Conservation (phyloP, 768 basidiomycete species). For the Russula earlei region DNA sequence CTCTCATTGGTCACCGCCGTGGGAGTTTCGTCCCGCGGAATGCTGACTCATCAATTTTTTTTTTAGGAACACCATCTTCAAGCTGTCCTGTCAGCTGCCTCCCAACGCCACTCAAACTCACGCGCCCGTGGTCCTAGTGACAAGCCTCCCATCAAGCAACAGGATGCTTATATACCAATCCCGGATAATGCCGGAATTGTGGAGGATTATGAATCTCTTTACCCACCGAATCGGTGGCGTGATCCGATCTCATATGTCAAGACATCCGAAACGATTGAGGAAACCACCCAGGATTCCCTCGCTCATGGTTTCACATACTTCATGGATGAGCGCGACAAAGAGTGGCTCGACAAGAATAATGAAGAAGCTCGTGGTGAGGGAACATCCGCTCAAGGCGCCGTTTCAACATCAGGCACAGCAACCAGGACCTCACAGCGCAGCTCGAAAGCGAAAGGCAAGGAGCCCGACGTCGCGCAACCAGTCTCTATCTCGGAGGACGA, state of each 20-base stretch:
- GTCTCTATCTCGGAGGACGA: slow-evolving; percentile 79
- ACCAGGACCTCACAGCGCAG: slow-evolving; percentile 46
- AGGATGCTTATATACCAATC: slow-evolving; percentile 79
- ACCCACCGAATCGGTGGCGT: slow-evolving; percentile 57
- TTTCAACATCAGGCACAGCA: slow-evolving; percentile 46
- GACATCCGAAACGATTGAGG: slow-evolving; percentile 82
- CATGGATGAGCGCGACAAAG: slow-evolving; percentile 93
- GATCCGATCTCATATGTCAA: slow-evolving; percentile 73
- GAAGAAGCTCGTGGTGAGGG: slow-evolving; percentile 80
- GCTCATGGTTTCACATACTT: slow-evolving; percentile 76
- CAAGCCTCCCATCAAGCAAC: slow-evolving; percentile 31
- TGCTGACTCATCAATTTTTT: slow-evolving; percentile 39
- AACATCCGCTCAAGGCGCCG: slow-evolving; percentile 64
- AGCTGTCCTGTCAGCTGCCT: slow-evolving; percentile 46
- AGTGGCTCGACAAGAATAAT: slow-evolving; percentile 91
- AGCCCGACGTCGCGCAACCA: slow-evolving; percentile 57
- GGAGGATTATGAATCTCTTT: slow-evolving; percentile 69
- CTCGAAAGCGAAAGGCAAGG: slow-evolving; percentile 78
- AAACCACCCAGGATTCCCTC: slow-evolving; percentile 49
- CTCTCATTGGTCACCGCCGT: slow-evolving; percentile 39
- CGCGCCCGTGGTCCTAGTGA: slow-evolving; percentile 30
- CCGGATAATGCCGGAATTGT: slow-evolving; percentile 82
- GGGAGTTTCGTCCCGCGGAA: slow-evolving; percentile 41
- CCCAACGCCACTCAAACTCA: slow-evolving; percentile 36
- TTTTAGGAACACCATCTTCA: slow-evolving; percentile 50